These are phyloP conservation scores for Ceratobasidium sp. DNA, from an alignment of 1,284 basidiomycete species.

Conservation along the genomic window DNA sequence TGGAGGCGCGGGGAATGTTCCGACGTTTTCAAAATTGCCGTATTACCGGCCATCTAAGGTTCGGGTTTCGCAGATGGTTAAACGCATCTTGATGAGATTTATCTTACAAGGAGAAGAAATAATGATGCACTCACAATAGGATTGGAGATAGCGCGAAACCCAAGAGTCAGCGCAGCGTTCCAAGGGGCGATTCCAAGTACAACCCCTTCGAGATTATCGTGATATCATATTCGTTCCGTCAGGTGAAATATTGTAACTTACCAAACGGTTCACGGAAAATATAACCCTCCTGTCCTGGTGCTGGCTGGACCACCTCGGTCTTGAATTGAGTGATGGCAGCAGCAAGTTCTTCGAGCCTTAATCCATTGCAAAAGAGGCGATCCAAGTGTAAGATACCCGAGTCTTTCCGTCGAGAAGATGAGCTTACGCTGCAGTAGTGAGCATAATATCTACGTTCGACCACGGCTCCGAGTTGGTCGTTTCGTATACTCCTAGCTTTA, in stretches of 20 bases:
- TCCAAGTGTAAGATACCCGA: neutral
- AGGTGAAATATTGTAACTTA: neutral
- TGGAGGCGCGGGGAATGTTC: slow-evolving; percentile 43
- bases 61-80: slow-evolving; percentile 44
- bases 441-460: slow-evolving; percentile 46
- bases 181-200: slow-evolving; percentile 50
- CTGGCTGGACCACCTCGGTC: slow-evolving; percentile 47
- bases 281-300: slow-evolving; percentile 42
- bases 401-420: neutral
- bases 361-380: neutral
- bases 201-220: slow-evolving; percentile 43
- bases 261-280: slow-evolving; percentile 50
- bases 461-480: slow-evolving; percentile 47
- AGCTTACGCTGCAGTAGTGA: slow-evolving; percentile 46
- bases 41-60: slow-evolving; percentile 55
- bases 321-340: slow-evolving; percentile 47
- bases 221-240: neutral
- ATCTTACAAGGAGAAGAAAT: slow-evolving; percentile 22
- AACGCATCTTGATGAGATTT: neutral
- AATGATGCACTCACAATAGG: slow-evolving; percentile 50
- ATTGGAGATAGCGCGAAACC: slow-evolving; percentile 50
- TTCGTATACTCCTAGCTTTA: slow-evolving; percentile 45
- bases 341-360: slow-evolving; percentile 49
- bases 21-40: slow-evolving; percentile 53
- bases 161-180: slow-evolving; percentile 53